Conservation (phyloP, 495 filamentous ascomycete species). For the Aspergillus nanangensis region DNA sequence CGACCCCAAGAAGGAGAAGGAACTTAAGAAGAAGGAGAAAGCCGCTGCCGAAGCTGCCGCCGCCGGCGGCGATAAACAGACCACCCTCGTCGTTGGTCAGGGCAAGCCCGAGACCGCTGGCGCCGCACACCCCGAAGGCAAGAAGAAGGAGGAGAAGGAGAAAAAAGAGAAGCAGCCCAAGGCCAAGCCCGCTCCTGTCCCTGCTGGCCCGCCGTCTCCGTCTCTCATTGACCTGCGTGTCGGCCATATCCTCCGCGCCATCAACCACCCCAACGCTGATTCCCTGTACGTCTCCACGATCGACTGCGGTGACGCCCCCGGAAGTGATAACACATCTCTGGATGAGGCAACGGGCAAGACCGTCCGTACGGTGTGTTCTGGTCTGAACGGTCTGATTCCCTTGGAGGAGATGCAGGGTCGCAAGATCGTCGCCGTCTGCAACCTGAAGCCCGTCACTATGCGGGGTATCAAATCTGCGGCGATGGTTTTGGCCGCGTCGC, state of each 20-base stretch:
- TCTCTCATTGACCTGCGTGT: conserved; percentile 89
- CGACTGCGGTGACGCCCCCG: conserved; percentile 83
- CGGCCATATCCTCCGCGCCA: conserved; percentile 91
- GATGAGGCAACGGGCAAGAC: conserved; percentile 80
- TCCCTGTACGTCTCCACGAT: conserved; percentile 96
- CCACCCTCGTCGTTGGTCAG: conserved; percentile 34
- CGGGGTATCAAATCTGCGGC: conserved; percentile 90
- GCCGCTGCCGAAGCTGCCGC: conserved; percentile 49
- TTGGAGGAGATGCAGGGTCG: conserved; percentile 94
- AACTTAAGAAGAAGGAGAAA: conserved; percentile 83
- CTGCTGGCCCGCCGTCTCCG: conserved; percentile 70
- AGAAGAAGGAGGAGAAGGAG: conserved; percentile 66
- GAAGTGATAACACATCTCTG: conserved; percentile 74
- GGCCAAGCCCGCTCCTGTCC: conserved; percentile 58
- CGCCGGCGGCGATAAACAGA: conserved; percentile 35
- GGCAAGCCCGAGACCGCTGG: conserved; percentile 45
- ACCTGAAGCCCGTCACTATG: conserved; percentile 98
- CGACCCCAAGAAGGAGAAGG: conserved; percentile 84
- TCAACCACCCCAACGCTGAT: conserved; percentile 95
- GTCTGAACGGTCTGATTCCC: conserved; percentile 86
- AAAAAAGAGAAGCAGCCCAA: conserved; percentile 78
- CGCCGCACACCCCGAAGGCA: conserved; percentile 34
- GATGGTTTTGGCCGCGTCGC: conserved; percentile 96
- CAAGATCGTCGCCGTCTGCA: conserved; percentile 92
- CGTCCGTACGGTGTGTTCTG: conserved; percentile 92